Evolutionary conservation across 2,329 filamentous ascomycete genomes (phyloP).

Genomic region (Elsinoe ampelina): DNA sequence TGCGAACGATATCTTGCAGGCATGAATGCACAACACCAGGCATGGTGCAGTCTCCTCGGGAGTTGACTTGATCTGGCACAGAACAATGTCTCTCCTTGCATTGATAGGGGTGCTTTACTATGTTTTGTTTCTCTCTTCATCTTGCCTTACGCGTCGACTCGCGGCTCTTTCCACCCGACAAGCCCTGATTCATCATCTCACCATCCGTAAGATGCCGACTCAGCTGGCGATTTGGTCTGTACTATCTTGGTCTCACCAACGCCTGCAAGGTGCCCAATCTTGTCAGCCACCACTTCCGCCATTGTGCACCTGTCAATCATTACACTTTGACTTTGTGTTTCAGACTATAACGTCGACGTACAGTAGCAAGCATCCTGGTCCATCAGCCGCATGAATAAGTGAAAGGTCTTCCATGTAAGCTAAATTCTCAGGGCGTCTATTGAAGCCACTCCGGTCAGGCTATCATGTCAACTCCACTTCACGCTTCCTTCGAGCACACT

Average conservation of each 20-base stretch:
- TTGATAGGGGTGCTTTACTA: not conserved
- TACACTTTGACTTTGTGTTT: not conserved
- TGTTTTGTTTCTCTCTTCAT: conserved; percentile 1
- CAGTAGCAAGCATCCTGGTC: not conserved
- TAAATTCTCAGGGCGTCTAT: not conserved
- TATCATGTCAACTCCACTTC: conserved; percentile 37
- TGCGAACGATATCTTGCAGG: not conserved
- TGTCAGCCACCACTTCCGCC: not conserved
- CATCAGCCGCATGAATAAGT: not conserved
- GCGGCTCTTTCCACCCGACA: not conserved
- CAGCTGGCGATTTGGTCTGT: not conserved
- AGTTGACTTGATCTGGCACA: conserved; percentile 1
- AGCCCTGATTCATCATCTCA: conserved; percentile 3
- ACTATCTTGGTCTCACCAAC: conserved; percentile 3
- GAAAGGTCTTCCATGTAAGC: not conserved
- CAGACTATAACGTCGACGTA: not conserved
- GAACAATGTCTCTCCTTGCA: conserved; percentile 6
- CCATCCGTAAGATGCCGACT: not conserved
- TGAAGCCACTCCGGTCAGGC: not conserved
- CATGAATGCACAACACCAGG: not conserved
- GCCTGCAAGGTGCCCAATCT: not conserved
- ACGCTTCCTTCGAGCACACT: conserved; percentile 48
- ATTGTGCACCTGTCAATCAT: not conserved
- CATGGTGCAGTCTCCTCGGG: not conserved
- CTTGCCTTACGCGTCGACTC: not conserved